Base-by-base conservation (phyloP, 1,139 yeast genomes). In the Hyphopichia wangnamkhiaoensis region DNA sequence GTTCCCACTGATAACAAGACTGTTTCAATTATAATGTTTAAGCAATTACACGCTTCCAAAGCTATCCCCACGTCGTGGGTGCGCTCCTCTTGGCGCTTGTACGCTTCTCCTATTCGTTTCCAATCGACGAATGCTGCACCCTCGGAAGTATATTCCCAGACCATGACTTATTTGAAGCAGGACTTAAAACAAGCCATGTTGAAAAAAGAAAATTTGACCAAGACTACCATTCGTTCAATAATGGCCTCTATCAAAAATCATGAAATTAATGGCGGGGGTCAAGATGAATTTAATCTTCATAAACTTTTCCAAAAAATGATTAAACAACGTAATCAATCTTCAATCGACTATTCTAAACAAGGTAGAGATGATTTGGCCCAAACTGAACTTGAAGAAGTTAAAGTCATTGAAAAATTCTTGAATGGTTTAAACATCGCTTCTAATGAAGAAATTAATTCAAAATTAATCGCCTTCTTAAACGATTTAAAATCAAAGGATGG, bases 171-270 rank as follows among this genome's bases (percentile, higher is more conserved):
- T 0, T 53, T 78, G 37, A 75, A 79, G 54, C 58, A 59, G 15
- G 82, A 76, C 46, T 57, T 78, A 37, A 78, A 78, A 49, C 47
- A 56, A 10, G 74, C 78, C 9, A 76, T 78, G 71, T 53, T 75
- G 41, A 62, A 65, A 25, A 78, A 75, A 46, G 72, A 76, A 36
- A 62, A 58, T 23, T 51, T 61, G 4, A 50, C 62, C 48, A 81
- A 81, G 51, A 79, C 76, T 36, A 80, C 84, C 1, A 68, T 82
- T 31, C 70, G 82, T 46, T 69, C 77, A 12, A 65, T 82, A 9
- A 61, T 82, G 53, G 69, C 85, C 4, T 75, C 73, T 14, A 73
- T 81, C 45, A 82, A 82, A 59, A 82, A 82, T 58, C 68, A 75
- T 37, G 84, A 80, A 50, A 47, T 47, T 13, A 38, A 46, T 20